Percentiles rank a stretch among this genome's conserved stretches.
Conservation (phyloP, 495 filamentous ascomycete genomes). For the Penicillium chermesinum region DNA sequence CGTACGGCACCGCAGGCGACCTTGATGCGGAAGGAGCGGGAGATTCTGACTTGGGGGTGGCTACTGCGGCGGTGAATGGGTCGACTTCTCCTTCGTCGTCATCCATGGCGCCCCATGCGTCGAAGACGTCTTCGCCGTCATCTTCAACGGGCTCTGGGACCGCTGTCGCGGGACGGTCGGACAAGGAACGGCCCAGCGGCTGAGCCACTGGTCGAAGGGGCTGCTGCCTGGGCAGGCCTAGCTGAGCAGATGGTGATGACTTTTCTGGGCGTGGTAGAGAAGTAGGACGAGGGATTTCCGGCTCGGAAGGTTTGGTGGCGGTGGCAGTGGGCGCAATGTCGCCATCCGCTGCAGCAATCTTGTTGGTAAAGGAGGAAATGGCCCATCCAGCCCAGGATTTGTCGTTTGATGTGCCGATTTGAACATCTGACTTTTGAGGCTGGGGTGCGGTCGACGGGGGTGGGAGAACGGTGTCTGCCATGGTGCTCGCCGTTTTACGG, state of each 20-base stretch:
- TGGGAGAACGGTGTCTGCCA: slow-evolving; percentile 75
- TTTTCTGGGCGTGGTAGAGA: slow-evolving; percentile 43
- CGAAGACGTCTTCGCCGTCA: slow-evolving; percentile 53
- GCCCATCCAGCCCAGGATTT: slow-evolving; percentile 93
- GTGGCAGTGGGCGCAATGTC: slow-evolving; percentile 63
- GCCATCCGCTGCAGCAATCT: slow-evolving; percentile 73
- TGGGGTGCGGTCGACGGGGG: slow-evolving; percentile 33
- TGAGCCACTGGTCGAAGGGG: slow-evolving; percentile 34
- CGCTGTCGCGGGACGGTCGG: slow-evolving; percentile 38
- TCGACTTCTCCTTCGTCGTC: slow-evolving; percentile 50
- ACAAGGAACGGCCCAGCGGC: slow-evolving; percentile 38
- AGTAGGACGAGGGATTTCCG: slow-evolving; percentile 37
- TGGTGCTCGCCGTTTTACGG: slow-evolving; percentile 64
- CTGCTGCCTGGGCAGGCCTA: slow-evolving; percentile 24
- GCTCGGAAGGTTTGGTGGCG: slow-evolving; percentile 21
- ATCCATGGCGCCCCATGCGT: slow-evolving; percentile 70
- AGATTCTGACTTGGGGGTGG: slow-evolving; percentile 30
- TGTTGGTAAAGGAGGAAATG: slow-evolving; percentile 98
- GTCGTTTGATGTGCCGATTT: slow-evolving; percentile 72
- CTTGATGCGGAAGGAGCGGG: slow-evolving; percentile 27
- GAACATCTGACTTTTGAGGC: slow-evolving; percentile 42
- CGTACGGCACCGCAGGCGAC: slow-evolving; percentile 51
- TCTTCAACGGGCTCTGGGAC: slow-evolving; percentile 38
- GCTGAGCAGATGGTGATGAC: slow-evolving; percentile 51
- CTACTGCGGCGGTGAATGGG: slow-evolving; percentile 43